These are phyloP conservation scores for Neocucurbitaria cava DNA, from an alignment of 2,329 filamentous ascomycete genomes.

Conservation along the genomic window DNA sequence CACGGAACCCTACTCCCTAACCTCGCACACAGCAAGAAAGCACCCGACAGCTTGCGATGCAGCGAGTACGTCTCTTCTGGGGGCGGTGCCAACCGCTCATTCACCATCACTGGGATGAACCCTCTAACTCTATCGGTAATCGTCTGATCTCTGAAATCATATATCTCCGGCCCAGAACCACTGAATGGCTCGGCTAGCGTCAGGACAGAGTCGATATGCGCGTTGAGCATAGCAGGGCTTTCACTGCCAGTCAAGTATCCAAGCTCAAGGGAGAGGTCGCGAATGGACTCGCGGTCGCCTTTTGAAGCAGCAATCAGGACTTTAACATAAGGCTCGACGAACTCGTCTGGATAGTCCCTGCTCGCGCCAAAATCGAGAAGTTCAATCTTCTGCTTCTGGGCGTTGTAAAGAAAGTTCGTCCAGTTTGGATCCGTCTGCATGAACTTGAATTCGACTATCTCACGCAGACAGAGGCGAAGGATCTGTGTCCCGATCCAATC, in stretches of 20 bases:
- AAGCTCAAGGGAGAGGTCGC: conserved; percentile 73
- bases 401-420: conserved; percentile 97
- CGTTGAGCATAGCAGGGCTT: conserved; percentile 83
- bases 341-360: conserved; percentile 80
- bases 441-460: conserved; percentile 93
- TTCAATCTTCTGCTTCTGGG: conserved; percentile 74
- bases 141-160: conserved; percentile 93
- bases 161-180: conserved; percentile 75
- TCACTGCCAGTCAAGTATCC: conserved; percentile 95
- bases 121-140: conserved; percentile 91
- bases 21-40: conserved; percentile 88
- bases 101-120: conserved; percentile 91
- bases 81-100: conserved; percentile 85
- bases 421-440: conserved; percentile 99
- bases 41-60: conserved; percentile 93
- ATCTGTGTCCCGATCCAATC: conserved; percentile 98
- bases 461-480: conserved; percentile 86
- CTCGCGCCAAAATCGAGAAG: conserved; percentile 95
- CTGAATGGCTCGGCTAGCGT: conserved; percentile 92
- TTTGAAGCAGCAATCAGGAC: conserved; percentile 81
- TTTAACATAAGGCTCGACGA: conserved; percentile 79
- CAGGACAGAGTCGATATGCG: conserved; percentile 85
- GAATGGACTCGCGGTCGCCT: conserved; percentile 69
- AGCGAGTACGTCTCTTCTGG: conserved; percentile 97
- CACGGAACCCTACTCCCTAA: conserved; percentile 84